Evolutionary conservation across 257 asterid genomes (phyloP).

Genomic region (Salvia miltiorrhiza): DNA sequence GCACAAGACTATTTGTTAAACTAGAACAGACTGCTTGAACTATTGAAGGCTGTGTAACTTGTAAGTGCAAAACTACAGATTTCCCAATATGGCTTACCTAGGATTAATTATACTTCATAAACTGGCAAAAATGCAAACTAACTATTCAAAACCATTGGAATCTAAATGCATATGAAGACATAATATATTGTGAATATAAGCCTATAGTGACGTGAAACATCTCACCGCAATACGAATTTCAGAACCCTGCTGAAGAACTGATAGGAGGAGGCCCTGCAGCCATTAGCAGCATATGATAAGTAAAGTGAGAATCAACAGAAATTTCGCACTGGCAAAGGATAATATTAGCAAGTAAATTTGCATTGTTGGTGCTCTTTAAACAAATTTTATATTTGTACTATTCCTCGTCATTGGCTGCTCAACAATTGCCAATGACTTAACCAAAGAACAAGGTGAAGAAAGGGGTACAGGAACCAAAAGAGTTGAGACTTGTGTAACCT

Average conservation of each 20-base stretch:
- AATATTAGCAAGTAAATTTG: neutral
- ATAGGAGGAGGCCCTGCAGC: slow-evolving; percentile 78
- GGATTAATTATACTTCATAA: neutral
- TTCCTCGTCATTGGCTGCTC: slow-evolving; percentile 15
- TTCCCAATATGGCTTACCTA: neutral
- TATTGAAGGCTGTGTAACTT: no score
- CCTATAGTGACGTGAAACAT: slow-evolving; percentile 2
- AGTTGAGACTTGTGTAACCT: neutral
- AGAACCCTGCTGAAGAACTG: slow-evolving; percentile 89
- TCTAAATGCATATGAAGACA: neutral
- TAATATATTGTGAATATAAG: slow-evolving; percentile 3
- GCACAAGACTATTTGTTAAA: neutral
- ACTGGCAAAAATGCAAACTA: neutral
- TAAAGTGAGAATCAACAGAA: neutral
- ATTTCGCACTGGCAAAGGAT: neutral
- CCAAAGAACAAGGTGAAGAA: neutral
- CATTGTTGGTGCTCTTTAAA: neutral
- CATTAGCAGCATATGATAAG: slow-evolving; percentile 21
- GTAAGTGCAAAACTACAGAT: neutral
- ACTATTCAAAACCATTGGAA: neutral
- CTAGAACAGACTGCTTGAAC: neutral
- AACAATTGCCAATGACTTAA: neutral
- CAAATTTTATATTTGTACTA: neutral
- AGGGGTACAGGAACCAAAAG: neutral
- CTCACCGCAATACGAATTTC: slow-evolving; percentile 92